Evolutionary conservation across 2,329 filamentous ascomycete genomes (phyloP), one percentile per base, ranked within the genome.

Genomic region (Cercospora sp.): DNA sequence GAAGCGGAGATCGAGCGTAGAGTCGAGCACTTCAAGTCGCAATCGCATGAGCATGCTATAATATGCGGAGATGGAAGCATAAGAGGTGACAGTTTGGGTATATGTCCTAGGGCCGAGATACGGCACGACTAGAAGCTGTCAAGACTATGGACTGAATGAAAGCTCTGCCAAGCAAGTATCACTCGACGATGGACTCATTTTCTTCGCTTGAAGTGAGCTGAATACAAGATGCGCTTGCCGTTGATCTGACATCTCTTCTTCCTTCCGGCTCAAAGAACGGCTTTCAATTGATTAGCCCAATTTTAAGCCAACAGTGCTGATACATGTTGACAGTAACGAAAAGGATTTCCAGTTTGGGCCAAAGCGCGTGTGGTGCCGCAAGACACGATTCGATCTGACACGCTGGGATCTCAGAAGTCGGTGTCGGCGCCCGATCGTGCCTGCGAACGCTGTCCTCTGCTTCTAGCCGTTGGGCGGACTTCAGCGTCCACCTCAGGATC

Each of bases 401-500:
- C 21, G 24, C 21, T 28, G 49, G 3, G 16, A 28, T n/a, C 18
- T 72, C 49, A 74, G 57, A 69, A 74, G 58, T 73, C 72, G 24
- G 69, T 66, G 45, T 70, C 66, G 62, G 69, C 67, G 66, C 69
- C 72, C 63, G 72, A 68, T 63, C 69, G 71, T 66, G 72, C 72
- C 72, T 72, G 61, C 45, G 61, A 10, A 55, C 62, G 61, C 68
- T 73, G 72, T 28, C 61, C 63, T 45, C 70, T 65, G 61, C 72
- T 67, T 68, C 74, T 69, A 49, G 69, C 72, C 68, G 69, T 72
- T n/a, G 71, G 63, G 51, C 72, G 70, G 37, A 73, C 69, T 32
- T 75, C 72, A 71, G 73, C 69, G 45, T 76, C 70, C 40, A 73
- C 69, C 65, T 77, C 75, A n/a, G 74, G 72, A 34, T 84, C 83